Base-by-base conservation (phyloP, 306 rosid species). In the Astragalus membranaceus region DNA sequence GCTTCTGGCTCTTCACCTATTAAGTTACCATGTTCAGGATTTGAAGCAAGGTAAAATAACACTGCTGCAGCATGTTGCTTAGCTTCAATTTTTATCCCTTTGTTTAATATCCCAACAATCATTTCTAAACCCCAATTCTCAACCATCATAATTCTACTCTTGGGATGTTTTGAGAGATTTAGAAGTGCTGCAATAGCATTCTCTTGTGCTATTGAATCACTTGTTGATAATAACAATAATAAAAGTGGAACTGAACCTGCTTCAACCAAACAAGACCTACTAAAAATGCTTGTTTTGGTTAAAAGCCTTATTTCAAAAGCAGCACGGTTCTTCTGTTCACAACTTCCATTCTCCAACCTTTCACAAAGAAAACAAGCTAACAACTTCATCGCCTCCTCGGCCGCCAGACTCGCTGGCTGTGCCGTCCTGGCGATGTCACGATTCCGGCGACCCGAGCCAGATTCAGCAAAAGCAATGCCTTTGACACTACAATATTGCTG, bases 231-330 rank as follows among this genome's bases (percentile, higher is more conserved):
- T 46, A 91, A 58, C 73, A 41, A 73, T 53, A 94, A 70, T 77
- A 94, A 54, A 44, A 33, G 78, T 16, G 84, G 86, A 36, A 89
- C 60, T 5, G 70, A 67, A 14, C 89, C 92, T 11, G 87, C 80
- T 83, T 91, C 92, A 47, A 80, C 88, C 75, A 94, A 77, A 72
- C 95, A 91, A 81, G 84, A 83, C 77, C 91, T 80, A 12, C 82
- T 81, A 75, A 85, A 87, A 83, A 83, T 64, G 89, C 82, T 88
- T 71, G 90, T 55, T 80, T 91, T 90, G 47, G 97, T 66, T 15
- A 94, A 87, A 78, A 83, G 76, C 80, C 90, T 78, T 62, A 83
- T 70, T 65, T 94, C 97, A 51, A 60, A 83, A 1, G 89, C 88
- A 2, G 85, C 89, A 41, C 76, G 82, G 65, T 79, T 87, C 79